A percentile compares a stretch with the other conserved stretches of the same genome.
phyloP scores from a whole-genome alignment of 169 alveolate genomes.

The Amoebophrya sp. region DNA sequence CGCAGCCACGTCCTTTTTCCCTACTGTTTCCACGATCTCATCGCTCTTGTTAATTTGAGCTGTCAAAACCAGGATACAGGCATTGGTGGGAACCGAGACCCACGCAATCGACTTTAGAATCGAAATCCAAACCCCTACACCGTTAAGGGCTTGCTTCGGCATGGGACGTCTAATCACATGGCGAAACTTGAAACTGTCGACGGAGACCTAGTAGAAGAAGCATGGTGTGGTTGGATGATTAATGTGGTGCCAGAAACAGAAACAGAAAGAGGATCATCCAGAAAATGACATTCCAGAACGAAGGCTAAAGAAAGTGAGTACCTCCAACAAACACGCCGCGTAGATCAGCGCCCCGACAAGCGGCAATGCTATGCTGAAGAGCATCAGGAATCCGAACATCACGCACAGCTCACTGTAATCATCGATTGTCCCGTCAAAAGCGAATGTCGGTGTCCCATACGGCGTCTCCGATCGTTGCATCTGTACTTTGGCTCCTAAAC shows the following conservation, averaged over 20 bases:
- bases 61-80: background rate
- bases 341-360: background rate
- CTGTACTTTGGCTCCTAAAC: background rate
- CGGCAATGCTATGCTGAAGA: background rate
- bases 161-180: background rate
- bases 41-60: background rate
- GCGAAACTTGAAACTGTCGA: background rate
- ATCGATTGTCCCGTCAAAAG: background rate
- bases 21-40: background rate
- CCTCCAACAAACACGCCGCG: background rate
- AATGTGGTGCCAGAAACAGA: no score
- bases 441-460: background rate
- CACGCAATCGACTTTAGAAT: background rate
- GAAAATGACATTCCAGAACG: no score
- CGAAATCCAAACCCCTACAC: background rate
- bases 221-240: no score
- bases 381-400: background rate
- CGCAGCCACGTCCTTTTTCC: background rate
- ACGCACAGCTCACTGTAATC: background rate
- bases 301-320: no score
- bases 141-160: background rate
- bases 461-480: background rate
- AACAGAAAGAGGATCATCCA: no score
- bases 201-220: no score
- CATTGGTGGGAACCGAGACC: background rate